These are phyloP conservation scores for Solanum dulcamara DNA, from an alignment of 257 asterid genomes.

Conservation along the genomic window DNA sequence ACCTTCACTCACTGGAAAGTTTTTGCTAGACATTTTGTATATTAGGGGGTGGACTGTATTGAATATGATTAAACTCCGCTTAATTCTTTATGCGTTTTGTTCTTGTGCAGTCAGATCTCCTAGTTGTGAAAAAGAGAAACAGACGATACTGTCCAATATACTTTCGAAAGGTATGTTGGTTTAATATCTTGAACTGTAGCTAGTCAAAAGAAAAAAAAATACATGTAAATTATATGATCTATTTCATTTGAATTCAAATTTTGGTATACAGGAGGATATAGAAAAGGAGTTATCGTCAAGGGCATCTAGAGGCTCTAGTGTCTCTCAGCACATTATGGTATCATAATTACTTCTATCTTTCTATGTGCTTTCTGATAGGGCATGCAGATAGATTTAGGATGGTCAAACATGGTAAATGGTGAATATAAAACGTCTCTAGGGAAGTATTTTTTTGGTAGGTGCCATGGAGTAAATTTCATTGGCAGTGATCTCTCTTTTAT, in stretches of 20 bases:
- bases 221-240: background rate
- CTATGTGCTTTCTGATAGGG: background rate
- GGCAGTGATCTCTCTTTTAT: background rate
- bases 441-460: background rate
- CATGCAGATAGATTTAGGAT: background rate
- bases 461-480: background rate
- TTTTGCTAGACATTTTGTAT: background rate
- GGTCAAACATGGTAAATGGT: background rate
- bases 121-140: conserved; percentile 65
- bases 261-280: conserved; percentile 60
- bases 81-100: background rate
- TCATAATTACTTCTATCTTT: background rate
- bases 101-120: conserved; percentile 80
- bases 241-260: background rate
- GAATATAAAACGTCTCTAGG: background rate
- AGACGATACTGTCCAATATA: conserved; percentile 76
- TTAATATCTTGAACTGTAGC: background rate
- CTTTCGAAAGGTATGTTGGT: conserved; percentile 63
- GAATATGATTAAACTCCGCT: background rate
- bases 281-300: conserved; percentile 72
- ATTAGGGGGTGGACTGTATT: background rate
- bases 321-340: conserved; percentile 75
- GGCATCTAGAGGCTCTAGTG: conserved; percentile 46
- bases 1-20: background rate
- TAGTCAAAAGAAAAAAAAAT: background rate